Base-by-base conservation (phyloP, 192 early-diverging fungal species). In the Umbelopsis isabellina region DNA sequence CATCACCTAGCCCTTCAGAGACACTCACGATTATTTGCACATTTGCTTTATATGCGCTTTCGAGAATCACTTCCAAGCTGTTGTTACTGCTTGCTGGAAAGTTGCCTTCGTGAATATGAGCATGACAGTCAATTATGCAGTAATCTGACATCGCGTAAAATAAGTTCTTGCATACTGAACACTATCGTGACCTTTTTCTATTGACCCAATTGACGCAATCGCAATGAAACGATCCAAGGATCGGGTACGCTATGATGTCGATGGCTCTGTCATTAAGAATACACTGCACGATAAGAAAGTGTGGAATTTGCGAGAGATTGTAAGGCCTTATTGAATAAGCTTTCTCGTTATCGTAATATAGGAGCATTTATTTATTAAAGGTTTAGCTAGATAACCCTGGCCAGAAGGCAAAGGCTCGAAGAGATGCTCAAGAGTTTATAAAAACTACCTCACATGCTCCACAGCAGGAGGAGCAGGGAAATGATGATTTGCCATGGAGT, bases 91-190 rank as follows among this genome's bases (percentile, higher is more conserved):
- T 2, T 8, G 58, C 16, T 9, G 82, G 80, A 51, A 85, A 83
- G 37, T 79, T 84, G 1, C 69, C 68, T 13, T 72, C 75, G 58
- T 82, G 79, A 47, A 85, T 65, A 58, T 87, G 86, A 13, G 86
- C 86, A 74, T 87, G 86, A 9, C 80, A 78, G 73, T 87, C 86
- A 61, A 87, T 82, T 80, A 82, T 77, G 33, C 55, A 25, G 16
- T 35, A 33, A 0, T 61, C 33, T 35, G 11, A 30, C 55, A 61
- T 61, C 5, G 2, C 18, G 18, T 61, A 35, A 35, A 61, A 49
- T 49, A 49, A 49, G 48, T 6, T 41, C 37, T 41, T 41, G 37
- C 2, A 10, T 41, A 41, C 37, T 41, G 37, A 41, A 6, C 37
- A n/a, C 37, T 41, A 5, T 41, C 37, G 37, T 41, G 37, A 41